Evolutionary conservation across 306 rosid species (phyloP), one percentile per base, ranked within the genome.

Genomic region (Quercus glauca): DNA sequence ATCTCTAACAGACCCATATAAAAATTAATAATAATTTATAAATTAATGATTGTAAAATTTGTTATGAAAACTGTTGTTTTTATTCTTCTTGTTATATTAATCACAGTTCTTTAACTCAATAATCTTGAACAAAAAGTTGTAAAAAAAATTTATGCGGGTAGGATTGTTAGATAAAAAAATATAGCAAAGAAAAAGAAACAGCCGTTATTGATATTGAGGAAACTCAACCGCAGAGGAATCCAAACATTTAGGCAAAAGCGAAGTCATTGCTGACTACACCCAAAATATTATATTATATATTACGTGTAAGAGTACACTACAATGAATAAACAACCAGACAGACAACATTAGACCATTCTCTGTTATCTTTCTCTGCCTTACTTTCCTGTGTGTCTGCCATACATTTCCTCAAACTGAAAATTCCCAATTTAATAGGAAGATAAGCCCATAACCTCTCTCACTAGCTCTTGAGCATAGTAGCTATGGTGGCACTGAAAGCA

Each of bases 401-500:
- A 4, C 31, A 13, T 55, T 68, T n/a, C 7, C 51, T 68, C 17
- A 9, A 67, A 68, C 72, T 35, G 45, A 29, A 11, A 18, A 31
- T 18, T 64, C 21, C 18, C 64, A 35, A 35, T 6, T 35, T 35
- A 9, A 59, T 9, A 23, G 29, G 25, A 11, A 26, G 7, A 15
- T 0, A 29, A 17, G 23, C 45, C 53, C 17, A 49, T 12, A 49
- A 49, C 5, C 14, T 13, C 17, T 3, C 8, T 68, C 7, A 12
- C 17, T 19, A 18, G 26, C 51, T n/a, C 17, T 11, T 68, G 72
- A 9, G 52, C 52, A 4, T 2, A 67, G 14, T 12, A 18, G 10
- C 37, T 49, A 85, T 86, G 91, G 79, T 25, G 86, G 81, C 29
- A 9, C n/a, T 93, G 52, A 93, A 93, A 75, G 90, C 37, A 68